phyloP scores from a whole-genome alignment of 768 basidiomycete genomes.

The Xerocomus potaroensis region DNA sequence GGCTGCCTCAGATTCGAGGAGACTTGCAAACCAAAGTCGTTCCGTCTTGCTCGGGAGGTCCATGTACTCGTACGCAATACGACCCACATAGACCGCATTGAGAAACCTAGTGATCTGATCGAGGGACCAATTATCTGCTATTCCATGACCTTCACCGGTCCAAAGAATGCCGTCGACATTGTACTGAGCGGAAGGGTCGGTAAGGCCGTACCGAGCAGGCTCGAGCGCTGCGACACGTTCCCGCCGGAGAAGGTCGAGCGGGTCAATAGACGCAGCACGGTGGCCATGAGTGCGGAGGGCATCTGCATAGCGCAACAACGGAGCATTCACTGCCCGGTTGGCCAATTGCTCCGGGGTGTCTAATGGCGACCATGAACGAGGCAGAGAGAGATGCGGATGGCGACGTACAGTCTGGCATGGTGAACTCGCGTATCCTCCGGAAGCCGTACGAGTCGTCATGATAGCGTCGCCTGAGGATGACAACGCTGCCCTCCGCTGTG shows the following conservation, averaged over 20 bases:
- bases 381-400: background rate
- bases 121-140: constrained; percentile 56
- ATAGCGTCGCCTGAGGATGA: constrained; percentile 39
- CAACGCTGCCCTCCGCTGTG: constrained; percentile 10
- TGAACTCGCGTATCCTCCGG: constrained; percentile 57
- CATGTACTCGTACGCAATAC: constrained; percentile 91
- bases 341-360: constrained; percentile 62
- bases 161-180: constrained; percentile 81
- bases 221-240: constrained; percentile 76
- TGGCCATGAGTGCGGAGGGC: constrained; percentile 83
- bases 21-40: constrained; percentile 83
- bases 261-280: constrained; percentile 82
- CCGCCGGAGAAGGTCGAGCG: constrained; percentile 80
- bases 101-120: constrained; percentile 68
- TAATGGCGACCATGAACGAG: constrained; percentile 22
- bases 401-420: constrained; percentile 67
- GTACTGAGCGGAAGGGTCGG: constrained; percentile 48
- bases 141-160: constrained; percentile 38
- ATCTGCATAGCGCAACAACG: constrained; percentile 85
- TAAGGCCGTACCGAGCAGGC: constrained; percentile 72
- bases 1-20: constrained; percentile 57
- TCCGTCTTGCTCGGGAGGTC: constrained; percentile 84
- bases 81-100: constrained; percentile 71
- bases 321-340: constrained; percentile 68
- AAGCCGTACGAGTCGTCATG: constrained; percentile 82